These are phyloP conservation scores for Penicillium olsonii DNA, from an alignment of 2,329 filamentous ascomycete species.

Conservation along the genomic window DNA sequence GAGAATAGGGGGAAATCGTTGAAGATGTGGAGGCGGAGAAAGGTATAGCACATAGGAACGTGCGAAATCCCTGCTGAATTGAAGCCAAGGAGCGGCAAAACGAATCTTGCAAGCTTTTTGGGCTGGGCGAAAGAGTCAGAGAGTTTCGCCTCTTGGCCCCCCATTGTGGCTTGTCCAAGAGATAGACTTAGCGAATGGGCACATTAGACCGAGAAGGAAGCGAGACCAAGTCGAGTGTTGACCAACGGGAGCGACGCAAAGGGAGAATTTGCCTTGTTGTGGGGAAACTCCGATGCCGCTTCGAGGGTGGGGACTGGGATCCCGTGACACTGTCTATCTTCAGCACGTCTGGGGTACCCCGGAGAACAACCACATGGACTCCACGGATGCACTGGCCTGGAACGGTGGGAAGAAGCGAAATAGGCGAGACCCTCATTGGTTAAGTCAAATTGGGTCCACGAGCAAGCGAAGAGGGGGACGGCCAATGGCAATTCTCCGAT, in stretches of 20 bases:
- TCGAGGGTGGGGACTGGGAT: constrained; percentile 2
- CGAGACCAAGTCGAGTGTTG: neutral
- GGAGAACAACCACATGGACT: too few species aligned
- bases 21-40: constrained; percentile 23
- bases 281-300: neutral
- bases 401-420: constrained; percentile 2
- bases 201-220: neutral
- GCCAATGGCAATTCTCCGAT: constrained; percentile 10
- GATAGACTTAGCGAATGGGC: neutral
- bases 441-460: constrained; percentile 7
- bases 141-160: constrained; percentile 6
- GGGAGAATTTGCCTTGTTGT: constrained; percentile 1
- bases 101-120: constrained; percentile 8
- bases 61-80: neutral
- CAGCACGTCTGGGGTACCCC: constrained; percentile 13
- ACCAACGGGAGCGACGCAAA: neutral
- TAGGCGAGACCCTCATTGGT: constrained; percentile 10
- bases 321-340: neutral
- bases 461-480: neutral
- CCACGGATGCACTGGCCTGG: too few species aligned
- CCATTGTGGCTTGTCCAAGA: neutral
- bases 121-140: neutral
- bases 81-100: constrained; percentile 21
- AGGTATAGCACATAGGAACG: constrained; percentile 16
- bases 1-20: constrained; percentile 15